Evolutionary conservation across 257 asterid species (phyloP).

Genomic region (Salvia rosmarinus): DNA sequence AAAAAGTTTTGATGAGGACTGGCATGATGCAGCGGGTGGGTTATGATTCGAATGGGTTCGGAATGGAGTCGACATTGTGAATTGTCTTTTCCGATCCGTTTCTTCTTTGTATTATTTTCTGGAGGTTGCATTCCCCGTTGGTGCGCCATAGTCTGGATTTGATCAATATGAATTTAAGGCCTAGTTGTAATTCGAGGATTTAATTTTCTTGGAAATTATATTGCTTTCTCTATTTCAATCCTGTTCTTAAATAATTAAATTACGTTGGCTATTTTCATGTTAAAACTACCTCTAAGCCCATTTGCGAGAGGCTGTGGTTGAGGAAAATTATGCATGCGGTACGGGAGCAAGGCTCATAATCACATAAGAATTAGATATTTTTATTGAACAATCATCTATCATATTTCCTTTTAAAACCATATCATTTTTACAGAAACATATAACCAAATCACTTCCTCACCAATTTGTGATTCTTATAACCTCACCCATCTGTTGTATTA

Average conservation of each 20-base stretch:
- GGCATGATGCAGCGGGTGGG: neutral
- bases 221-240: neutral
- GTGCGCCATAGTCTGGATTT: neutral
- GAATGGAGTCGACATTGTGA: constrained; percentile 1
- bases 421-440: too few species aligned
- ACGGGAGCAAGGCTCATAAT: too few species aligned
- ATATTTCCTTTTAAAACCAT: too few species aligned
- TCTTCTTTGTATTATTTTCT: neutral
- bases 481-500: too few species aligned
- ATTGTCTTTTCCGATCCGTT: neutral
- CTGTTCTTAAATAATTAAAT: neutral
- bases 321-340: too few species aligned
- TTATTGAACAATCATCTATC: too few species aligned
- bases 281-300: neutral
- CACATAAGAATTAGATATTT: too few species aligned
- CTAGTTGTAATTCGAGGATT: neutral
- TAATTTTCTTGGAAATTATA: too few species aligned
- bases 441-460: too few species aligned
- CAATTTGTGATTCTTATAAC: too few species aligned
- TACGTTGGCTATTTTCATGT: neutral
- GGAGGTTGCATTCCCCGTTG: too few species aligned
- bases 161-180: neutral
- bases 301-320: too few species aligned
- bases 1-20: constrained; percentile 34
- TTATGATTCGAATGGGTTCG: neutral